Percentiles rank a stretch among this genome's conserved stretches.
phyloP scores from a whole-genome alignment of 1,284 basidiomycete genomes.

The Malassezia pachydermatis region DNA sequence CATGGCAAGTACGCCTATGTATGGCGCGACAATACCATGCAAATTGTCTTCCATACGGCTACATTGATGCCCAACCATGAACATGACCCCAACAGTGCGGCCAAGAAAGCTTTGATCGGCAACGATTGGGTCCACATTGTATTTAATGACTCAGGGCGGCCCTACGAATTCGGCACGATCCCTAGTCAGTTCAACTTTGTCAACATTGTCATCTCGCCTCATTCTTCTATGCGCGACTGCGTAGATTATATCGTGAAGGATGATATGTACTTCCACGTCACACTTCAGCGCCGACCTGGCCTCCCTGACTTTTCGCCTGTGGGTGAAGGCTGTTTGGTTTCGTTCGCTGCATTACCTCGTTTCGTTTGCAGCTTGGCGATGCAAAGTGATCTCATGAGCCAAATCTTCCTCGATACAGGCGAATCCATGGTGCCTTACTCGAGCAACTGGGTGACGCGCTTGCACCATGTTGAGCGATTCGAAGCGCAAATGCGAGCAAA shows the following conservation, averaged over 20 bases:
- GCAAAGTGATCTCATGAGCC: slow-evolving; percentile 41
- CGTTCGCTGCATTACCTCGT: slow-evolving; percentile 29
- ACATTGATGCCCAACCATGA: slow-evolving; percentile 78
- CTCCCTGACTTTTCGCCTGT: slow-evolving; percentile 44
- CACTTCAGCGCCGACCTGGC: slow-evolving; percentile 36
- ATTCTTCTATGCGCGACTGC: slow-evolving; percentile 31
- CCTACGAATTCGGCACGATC: slow-evolving; percentile 80
- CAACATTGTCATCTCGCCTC: slow-evolving; percentile 71
- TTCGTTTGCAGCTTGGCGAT: slow-evolving; percentile 43
- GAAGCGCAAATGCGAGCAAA: slow-evolving; percentile 8
- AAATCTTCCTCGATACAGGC: slow-evolving; percentile 43
- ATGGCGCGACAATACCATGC: slow-evolving; percentile 96
- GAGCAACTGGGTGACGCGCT: slow-evolving; percentile 37
- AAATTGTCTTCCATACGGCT: slow-evolving; percentile 87
- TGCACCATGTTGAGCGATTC: slow-evolving; percentile 28
- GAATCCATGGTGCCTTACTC: slow-evolving; percentile 40
- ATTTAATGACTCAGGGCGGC: slow-evolving; percentile 63
- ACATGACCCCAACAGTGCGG: slow-evolving; percentile 27
- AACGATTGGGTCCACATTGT: slow-evolving; percentile 57
- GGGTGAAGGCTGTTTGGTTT: slow-evolving; percentile 41
- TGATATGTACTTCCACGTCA: slow-evolving; percentile 41
- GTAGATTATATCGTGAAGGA: slow-evolving; percentile 41
- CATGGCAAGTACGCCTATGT: slow-evolving; percentile 58
- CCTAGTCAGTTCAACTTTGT: slow-evolving; percentile 90
- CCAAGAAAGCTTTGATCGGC: slow-evolving; percentile 46